A percentile compares a stretch with the other conserved stretches of the same genome.
These are phyloP conservation scores for Lepidium aucheri DNA, from an alignment of 345 rosid genomes.

Conservation along the genomic window DNA sequence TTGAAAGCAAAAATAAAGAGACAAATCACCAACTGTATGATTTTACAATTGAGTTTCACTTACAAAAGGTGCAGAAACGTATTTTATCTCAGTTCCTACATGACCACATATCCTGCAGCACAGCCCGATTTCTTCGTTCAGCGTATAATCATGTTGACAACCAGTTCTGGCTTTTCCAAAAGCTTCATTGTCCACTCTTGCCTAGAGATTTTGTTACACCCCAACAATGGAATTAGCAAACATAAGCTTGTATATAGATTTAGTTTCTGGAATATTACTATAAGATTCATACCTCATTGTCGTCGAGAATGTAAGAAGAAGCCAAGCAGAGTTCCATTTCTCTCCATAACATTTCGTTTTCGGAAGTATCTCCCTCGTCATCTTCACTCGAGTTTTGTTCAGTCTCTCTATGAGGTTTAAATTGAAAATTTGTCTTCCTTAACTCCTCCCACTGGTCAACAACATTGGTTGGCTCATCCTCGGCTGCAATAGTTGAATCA, in stretches of 20 bases:
- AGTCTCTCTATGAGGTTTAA: conserved; percentile 17
- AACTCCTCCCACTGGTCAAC: conserved; percentile 69
- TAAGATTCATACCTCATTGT: conserved; percentile 50
- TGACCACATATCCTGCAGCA: conserved; percentile 60
- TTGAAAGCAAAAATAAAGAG: neutral
- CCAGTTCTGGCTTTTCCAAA: conserved; percentile 28
- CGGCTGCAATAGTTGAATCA: conserved; percentile 44
- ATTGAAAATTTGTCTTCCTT: conserved; percentile 33
- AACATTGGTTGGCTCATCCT: conserved; percentile 42
- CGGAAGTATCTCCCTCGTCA: conserved; percentile 63
- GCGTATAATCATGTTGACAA: conserved; percentile 55
- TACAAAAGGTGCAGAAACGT: conserved; percentile 76
- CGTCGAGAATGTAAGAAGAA: conserved; percentile 62
- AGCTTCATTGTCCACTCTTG: conserved; percentile 35
- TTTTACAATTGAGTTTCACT: conserved; percentile 33
- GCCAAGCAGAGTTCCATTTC: conserved; percentile 85
- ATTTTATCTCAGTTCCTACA: conserved; percentile 65
- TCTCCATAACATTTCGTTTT: conserved; percentile 73
- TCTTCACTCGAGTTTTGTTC: conserved; percentile 27
- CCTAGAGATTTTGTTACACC: conserved; percentile 28
- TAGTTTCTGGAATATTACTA: neutral
- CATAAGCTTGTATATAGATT: neutral
- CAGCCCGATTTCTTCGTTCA: conserved; percentile 80
- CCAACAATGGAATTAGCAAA: neutral
- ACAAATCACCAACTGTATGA: neutral